These are phyloP conservation scores for Cyclotella sp. DNA, from an alignment of 108 stramenopile genomes.

Conservation along the genomic window DNA sequence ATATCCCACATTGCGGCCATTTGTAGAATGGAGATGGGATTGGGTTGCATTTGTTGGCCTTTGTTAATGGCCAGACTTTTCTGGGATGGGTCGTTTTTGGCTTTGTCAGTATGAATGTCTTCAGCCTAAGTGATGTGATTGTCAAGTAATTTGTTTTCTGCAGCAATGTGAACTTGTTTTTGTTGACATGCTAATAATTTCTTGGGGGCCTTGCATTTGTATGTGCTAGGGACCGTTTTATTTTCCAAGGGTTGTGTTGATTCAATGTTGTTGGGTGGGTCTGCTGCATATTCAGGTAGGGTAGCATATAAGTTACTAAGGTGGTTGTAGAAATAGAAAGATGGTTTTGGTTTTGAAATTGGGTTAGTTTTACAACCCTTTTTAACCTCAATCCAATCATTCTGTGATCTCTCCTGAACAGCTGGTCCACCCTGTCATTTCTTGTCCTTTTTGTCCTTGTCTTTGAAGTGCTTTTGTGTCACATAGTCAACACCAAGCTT, in stretches of 20 bases:
- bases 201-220: not conserved
- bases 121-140: not conserved
- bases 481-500: too few species aligned
- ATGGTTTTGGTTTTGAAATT: not conserved
- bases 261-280: not conserved
- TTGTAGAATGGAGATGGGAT: not conserved
- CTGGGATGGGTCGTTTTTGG: not conserved
- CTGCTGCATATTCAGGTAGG: not conserved
- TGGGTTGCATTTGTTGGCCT: not conserved
- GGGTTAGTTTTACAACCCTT: not conserved
- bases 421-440: slow-evolving; percentile 1
- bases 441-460: not conserved
- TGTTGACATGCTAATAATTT: not conserved
- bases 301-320: not conserved
- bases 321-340: not conserved
- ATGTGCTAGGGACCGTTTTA: not conserved
- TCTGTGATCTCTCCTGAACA: too few species aligned
- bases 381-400: slow-evolving; percentile 9
- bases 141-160: not conserved
- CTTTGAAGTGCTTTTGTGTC: not conserved
- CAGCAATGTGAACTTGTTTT: not conserved
- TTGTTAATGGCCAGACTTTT: not conserved
- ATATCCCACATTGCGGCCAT: not conserved
- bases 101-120: not conserved
- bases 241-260: too few species aligned